A percentile compares a stretch with the other conserved stretches of the same genome.
These are phyloP conservation scores for Elaeagnus macrophylla DNA, from an alignment of 306 rosid species.

Conservation along the genomic window DNA sequence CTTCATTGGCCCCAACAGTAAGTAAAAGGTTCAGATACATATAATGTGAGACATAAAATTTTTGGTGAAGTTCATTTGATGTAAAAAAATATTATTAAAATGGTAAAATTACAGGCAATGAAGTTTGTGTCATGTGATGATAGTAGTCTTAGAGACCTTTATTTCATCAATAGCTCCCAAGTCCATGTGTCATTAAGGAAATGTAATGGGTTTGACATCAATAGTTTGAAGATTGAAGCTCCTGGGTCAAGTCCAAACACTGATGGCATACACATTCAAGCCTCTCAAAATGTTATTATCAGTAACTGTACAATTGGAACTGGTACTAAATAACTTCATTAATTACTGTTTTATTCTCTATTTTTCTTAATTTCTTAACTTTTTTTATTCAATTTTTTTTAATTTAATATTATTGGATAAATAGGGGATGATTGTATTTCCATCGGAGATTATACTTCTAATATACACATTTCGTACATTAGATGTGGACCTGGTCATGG, in stretches of 20 bases:
- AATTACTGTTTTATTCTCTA: neutral
- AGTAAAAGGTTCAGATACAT: neutral
- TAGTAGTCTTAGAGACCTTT: conserved; percentile 14
- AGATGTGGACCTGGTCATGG: conserved; percentile 31
- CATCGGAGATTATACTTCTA: conserved; percentile 27
- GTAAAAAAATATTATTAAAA: no score
- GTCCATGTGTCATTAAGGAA: conserved; percentile 10
- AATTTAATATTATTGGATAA: neutral
- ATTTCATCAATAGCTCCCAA: conserved; percentile 26
- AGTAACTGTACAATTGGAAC: conserved; percentile 12
- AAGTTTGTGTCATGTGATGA: conserved; percentile 24
- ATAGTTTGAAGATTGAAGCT: conserved; percentile 17
- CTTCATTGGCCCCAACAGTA: conserved; percentile 37
- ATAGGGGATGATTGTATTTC: conserved; percentile 34
- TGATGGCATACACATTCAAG: conserved; percentile 28
- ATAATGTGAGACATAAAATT: neutral
- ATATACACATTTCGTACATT: conserved; percentile 7
- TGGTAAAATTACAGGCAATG: conserved; percentile 19
- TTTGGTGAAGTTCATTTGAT: neutral
- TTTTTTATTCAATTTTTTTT: neutral
- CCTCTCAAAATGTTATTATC: conserved; percentile 19
- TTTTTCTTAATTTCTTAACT: neutral
- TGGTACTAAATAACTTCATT: conserved; percentile 5
- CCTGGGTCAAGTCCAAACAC: conserved; percentile 36
- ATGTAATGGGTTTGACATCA: conserved; percentile 18